Conservation (phyloP, 208 protist species). For the Acanthamoeba pearcei region DNA sequence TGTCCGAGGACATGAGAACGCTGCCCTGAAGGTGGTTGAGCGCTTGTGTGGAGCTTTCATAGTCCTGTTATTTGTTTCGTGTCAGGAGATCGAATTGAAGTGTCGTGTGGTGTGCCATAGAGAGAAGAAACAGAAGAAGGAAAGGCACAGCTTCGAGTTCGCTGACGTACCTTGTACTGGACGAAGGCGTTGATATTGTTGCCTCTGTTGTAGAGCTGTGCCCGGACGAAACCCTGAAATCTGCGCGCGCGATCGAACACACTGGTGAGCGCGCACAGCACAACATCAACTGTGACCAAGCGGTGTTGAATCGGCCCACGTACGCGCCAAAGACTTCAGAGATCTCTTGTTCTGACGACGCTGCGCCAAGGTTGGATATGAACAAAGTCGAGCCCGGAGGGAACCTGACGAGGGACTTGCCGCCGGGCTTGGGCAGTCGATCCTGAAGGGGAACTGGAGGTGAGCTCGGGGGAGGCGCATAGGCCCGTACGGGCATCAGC, state of each 20-base stretch:
- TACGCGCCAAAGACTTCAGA: constrained; percentile 42
- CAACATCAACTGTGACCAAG: too few relatives aligned
- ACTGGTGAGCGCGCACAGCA: too few relatives aligned
- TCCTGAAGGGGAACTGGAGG: too few relatives aligned
- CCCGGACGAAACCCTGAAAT: constrained; percentile 36
- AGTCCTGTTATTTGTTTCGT: background rate
- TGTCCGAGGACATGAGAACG: background rate
- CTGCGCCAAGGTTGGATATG: constrained; percentile 16
- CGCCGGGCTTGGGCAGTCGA: background rate
- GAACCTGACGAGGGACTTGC: constrained; percentile 14
- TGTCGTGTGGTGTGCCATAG: too few relatives aligned
- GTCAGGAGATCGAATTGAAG: background rate
- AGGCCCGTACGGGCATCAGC: too few relatives aligned
- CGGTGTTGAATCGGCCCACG: background rate
- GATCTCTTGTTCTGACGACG: constrained; percentile 41
- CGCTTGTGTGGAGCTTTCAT: constrained; percentile 32
- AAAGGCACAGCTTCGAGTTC: background rate
- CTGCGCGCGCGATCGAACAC: background rate
- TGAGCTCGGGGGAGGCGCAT: too few relatives aligned
- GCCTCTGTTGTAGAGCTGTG: constrained; percentile 57
- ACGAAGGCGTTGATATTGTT: constrained; percentile 48
- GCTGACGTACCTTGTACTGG: constrained; percentile 28
- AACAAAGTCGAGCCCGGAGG: constrained; percentile 51
- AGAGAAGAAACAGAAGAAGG: too few relatives aligned
- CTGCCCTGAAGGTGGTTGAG: constrained; percentile 15